A percentile compares a stretch with the other conserved stretches of the same genome.
Evolutionary conservation across 2,329 filamentous ascomycete species (phyloP).

Genomic region (Neoascochyta sp.): DNA sequence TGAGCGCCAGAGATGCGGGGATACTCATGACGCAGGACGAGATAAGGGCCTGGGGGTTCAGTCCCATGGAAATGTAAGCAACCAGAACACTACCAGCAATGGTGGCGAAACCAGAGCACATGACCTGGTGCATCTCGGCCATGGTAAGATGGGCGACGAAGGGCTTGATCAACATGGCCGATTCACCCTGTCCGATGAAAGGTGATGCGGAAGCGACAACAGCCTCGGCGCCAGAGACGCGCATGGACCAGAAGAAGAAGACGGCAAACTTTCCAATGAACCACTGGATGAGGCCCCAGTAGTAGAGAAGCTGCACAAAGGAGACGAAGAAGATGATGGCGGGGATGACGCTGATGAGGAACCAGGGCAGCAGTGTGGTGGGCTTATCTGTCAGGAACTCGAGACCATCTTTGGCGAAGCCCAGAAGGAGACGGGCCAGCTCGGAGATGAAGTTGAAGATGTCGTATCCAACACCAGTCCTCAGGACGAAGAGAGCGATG

Average conservation of each 20-base stretch:
- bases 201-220: slow-evolving; percentile 89
- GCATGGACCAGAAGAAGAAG: slow-evolving; percentile 88
- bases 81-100: slow-evolving; percentile 86
- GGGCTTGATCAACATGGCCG: slow-evolving; percentile 84
- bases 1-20: slow-evolving; percentile 82
- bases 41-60: slow-evolving; percentile 80
- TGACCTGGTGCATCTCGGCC: slow-evolving; percentile 86
- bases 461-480: slow-evolving; percentile 74
- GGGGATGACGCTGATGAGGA: slow-evolving; percentile 76
- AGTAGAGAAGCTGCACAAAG: slow-evolving; percentile 82
- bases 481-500: slow-evolving; percentile 81
- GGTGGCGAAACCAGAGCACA: slow-evolving; percentile 89
- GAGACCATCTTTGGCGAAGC: slow-evolving; percentile 71
- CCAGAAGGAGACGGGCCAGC: slow-evolving; percentile 69
- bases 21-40: slow-evolving; percentile 96
- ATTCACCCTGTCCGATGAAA: slow-evolving; percentile 93
- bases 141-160: slow-evolving; percentile 82
- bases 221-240: slow-evolving; percentile 86
- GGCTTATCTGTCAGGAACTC: slow-evolving; percentile 61
- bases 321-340: slow-evolving; percentile 96
- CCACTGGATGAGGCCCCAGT: slow-evolving; percentile 81
- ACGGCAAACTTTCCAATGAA: slow-evolving; percentile 80
- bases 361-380: slow-evolving; percentile 54
- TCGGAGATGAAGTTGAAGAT: slow-evolving; percentile 87
- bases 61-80: slow-evolving; percentile 77